Evolutionary conservation across 164 flowering plant species (phyloP).

Genomic region (Echeveria elegans): DNA sequence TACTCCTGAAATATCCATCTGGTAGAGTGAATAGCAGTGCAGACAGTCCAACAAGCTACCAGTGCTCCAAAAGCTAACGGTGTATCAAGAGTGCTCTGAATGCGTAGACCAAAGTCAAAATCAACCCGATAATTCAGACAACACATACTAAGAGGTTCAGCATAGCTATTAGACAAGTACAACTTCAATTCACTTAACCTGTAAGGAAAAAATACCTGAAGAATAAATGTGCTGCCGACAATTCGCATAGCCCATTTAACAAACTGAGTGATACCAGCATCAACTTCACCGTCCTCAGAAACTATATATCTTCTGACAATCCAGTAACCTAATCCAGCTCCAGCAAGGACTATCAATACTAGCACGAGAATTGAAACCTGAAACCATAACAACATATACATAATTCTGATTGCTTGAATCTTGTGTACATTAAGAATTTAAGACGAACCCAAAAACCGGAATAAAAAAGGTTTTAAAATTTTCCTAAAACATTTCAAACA

Average conservation of each 20-base stretch:
- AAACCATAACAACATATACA: background rate
- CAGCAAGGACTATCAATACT: slow-evolving; percentile 51
- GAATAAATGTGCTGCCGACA: slow-evolving; percentile 46
- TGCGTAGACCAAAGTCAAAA: background rate
- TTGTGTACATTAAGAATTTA: background rate
- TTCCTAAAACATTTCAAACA: background rate
- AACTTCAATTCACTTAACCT: background rate
- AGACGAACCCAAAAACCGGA: background rate
- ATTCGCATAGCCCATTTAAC: slow-evolving; percentile 87
- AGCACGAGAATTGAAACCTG: slow-evolving; percentile 63
- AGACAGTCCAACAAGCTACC: slow-evolving; percentile 25
- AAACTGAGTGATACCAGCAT: slow-evolving; percentile 70
- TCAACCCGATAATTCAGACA: background rate
- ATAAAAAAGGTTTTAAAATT: background rate
- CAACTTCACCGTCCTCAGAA: slow-evolving; percentile 74
- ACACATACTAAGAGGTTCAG: too few species aligned
- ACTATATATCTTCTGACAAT: slow-evolving; percentile 74
- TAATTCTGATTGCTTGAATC: background rate
- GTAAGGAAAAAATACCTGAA: slow-evolving; percentile 32
- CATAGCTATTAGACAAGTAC: background rate
- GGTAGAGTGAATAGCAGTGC: slow-evolving; percentile 22
- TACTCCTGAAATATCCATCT: slow-evolving; percentile 12
- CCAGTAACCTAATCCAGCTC: slow-evolving; percentile 90
- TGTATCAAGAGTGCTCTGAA: slow-evolving; percentile 69
- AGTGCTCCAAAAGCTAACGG: slow-evolving; percentile 43